Conservation (phyloP, 2,329 filamentous ascomycete species). For the Microsporum ferrugineum region DNA sequence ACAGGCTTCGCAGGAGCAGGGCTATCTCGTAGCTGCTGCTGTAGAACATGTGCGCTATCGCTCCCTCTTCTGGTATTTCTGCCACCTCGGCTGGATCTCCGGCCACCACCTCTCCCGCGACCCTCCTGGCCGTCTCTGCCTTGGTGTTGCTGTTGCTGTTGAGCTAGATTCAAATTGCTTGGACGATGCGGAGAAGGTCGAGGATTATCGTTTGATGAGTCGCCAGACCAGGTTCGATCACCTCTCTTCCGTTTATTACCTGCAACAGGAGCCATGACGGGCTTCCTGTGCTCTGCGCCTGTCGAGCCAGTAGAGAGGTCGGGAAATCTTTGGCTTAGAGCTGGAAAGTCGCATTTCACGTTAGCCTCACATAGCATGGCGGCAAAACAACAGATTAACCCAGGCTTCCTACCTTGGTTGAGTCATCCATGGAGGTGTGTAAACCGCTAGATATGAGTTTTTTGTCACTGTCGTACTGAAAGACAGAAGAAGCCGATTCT, state of each 20-base stretch:
- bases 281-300: constrained; percentile 9
- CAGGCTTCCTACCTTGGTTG: background rate
- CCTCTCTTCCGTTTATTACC: constrained; percentile 46
- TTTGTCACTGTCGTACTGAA: background rate
- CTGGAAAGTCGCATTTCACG: background rate
- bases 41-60: constrained; percentile 27
- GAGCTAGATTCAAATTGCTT: constrained; percentile 41
- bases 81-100: constrained; percentile 30
- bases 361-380: background rate
- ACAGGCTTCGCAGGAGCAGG: constrained; percentile 18
- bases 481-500: background rate
- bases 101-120: constrained; percentile 28
- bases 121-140: constrained; percentile 28
- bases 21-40: constrained; percentile 20
- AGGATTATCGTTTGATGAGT: constrained; percentile 29
- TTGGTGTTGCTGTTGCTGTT: constrained; percentile 36
- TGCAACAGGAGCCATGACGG: constrained; percentile 40
- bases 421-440: background rate
- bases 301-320: background rate
- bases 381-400: background rate
- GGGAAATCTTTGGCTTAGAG: background rate
- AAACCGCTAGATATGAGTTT: background rate
- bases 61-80: constrained; percentile 28
- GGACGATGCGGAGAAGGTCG: constrained; percentile 39
- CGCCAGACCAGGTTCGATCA: constrained; percentile 35